Evolutionary conservation across 2,329 filamentous ascomycete genomes (phyloP).

Genomic region (Metarhizium sp.): DNA sequence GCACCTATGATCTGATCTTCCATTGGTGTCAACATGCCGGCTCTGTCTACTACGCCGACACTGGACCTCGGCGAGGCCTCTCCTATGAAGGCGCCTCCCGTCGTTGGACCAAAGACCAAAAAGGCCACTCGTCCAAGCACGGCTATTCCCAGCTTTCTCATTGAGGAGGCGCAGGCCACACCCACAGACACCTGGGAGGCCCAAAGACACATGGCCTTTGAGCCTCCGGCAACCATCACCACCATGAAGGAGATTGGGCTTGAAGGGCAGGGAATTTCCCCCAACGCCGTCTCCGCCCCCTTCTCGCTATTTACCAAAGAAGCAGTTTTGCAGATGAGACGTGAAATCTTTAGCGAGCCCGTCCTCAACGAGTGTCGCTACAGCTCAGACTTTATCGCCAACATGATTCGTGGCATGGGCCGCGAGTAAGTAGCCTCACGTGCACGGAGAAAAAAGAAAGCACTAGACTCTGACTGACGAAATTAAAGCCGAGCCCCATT

Average conservation of each 20-base stretch:
- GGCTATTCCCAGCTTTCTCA: conserved; percentile 17
- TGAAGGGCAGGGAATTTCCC: conserved; percentile 48
- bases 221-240: conserved; percentile 38
- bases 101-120: conserved; percentile 20
- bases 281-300: conserved; percentile 53
- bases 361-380: conserved; percentile 48
- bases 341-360: conserved; percentile 48
- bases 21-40: too few relatives aligned
- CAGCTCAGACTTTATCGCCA: conserved; percentile 34
- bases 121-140: conserved; percentile 17
- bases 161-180: conserved; percentile 13
- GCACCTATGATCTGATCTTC: too few relatives aligned
- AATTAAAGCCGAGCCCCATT: conserved; percentile 44
- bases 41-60: too few relatives aligned
- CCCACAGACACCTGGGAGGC: conserved; percentile 36
- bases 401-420: conserved; percentile 42
- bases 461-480: too few relatives aligned
- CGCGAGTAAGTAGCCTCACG: conserved; percentile 19
- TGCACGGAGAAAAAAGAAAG: too few relatives aligned
- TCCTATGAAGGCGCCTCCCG: conserved; percentile 9
- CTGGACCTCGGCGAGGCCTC: too few relatives aligned
- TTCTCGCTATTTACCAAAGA: conserved; percentile 55
- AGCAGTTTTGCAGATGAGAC: conserved; percentile 51
- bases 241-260: conserved; percentile 55
- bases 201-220: conserved; percentile 44